Percentiles rank a stretch among this genome's conserved stretches.
Evolutionary conservation across 2,329 filamentous ascomycete genomes (phyloP).

Genomic region (Camptophora hylomeconis): DNA sequence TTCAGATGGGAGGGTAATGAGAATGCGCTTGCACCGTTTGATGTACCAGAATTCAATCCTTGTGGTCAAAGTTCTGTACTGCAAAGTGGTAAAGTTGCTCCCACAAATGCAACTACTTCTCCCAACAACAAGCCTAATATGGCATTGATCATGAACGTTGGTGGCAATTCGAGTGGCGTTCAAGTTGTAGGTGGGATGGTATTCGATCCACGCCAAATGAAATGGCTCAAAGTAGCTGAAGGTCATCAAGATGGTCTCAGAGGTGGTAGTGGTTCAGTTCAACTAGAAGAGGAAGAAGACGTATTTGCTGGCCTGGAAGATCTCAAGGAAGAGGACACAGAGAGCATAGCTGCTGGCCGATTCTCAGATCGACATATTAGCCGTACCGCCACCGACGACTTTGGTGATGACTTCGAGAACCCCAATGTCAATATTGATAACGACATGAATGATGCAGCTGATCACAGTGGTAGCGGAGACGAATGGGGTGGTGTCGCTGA

Average conservation of each 20-base stretch:
- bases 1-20: constrained; percentile 96
- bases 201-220: constrained; percentile 94
- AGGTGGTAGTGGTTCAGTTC: constrained; percentile 37
- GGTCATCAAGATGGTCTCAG: constrained; percentile 11
- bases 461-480: constrained; percentile 28
- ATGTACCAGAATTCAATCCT: constrained; percentile 35
- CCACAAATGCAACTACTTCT: too few species aligned
- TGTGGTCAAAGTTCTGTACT: constrained; percentile 14
- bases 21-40: constrained; percentile 67
- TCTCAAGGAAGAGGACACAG: constrained; percentile 51
- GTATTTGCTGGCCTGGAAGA: constrained; percentile 93
- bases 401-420: neutral
- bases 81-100: constrained; percentile 21
- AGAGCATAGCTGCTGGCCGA: constrained; percentile 6
- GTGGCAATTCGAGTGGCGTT: constrained; percentile 60
- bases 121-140: constrained; percentile 13
- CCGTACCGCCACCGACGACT: neutral
- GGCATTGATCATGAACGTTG: constrained; percentile 84
- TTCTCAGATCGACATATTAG: constrained; percentile 14
- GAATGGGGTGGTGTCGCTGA: constrained; percentile 83
- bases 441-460: constrained; percentile 22
- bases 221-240: constrained; percentile 70
- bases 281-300: constrained; percentile 76
- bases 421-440: constrained; percentile 11
- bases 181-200: constrained; percentile 98